Percentiles rank a stretch among this genome's conserved stretches.
Conservation (phyloP, 768 basidiomycete species). For the Naganishia friedmannii region DNA sequence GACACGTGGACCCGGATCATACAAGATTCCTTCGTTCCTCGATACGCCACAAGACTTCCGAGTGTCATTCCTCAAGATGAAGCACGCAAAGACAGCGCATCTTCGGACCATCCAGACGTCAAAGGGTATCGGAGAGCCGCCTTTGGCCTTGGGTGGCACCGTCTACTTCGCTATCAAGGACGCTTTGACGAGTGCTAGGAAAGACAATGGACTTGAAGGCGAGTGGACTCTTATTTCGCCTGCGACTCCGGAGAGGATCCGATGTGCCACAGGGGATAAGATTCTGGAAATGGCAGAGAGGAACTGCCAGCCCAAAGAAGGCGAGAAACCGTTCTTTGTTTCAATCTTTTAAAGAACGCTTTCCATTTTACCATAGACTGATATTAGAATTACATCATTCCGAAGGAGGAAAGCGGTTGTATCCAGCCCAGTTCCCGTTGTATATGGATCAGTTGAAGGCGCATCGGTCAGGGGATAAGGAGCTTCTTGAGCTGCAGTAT, state of each 20-base stretch:
- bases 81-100: slow-evolving; percentile 26
- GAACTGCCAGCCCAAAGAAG: slow-evolving; percentile 34
- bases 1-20: slow-evolving; percentile 38
- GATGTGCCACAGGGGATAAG: slow-evolving; percentile 35
- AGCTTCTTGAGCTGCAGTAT: too few relatives aligned
- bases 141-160: slow-evolving; percentile 39
- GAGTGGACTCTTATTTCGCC: slow-evolving; percentile 35
- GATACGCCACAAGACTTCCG: slow-evolving; percentile 40
- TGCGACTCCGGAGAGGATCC: slow-evolving; percentile 39
- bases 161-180: slow-evolving; percentile 39
- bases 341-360: slow-evolving; percentile 28
- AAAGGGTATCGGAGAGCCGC: slow-evolving; percentile 37
- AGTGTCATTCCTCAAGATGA: slow-evolving; percentile 30
- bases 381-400: neutral
- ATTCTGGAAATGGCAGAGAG: slow-evolving; percentile 28
- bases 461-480: too few relatives aligned
- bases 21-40: slow-evolving; percentile 39
- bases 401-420: neutral
- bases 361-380: neutral
- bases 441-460: too few relatives aligned
- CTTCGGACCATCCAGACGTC: slow-evolving; percentile 30
- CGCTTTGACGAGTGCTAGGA: slow-evolving; percentile 38
- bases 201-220: slow-evolving; percentile 32
- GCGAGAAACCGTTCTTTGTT: slow-evolving; percentile 42
- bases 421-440: too few relatives aligned